Base-by-base conservation (phyloP, 208 protist species). In the Plasmodiophora brassicae region DNA sequence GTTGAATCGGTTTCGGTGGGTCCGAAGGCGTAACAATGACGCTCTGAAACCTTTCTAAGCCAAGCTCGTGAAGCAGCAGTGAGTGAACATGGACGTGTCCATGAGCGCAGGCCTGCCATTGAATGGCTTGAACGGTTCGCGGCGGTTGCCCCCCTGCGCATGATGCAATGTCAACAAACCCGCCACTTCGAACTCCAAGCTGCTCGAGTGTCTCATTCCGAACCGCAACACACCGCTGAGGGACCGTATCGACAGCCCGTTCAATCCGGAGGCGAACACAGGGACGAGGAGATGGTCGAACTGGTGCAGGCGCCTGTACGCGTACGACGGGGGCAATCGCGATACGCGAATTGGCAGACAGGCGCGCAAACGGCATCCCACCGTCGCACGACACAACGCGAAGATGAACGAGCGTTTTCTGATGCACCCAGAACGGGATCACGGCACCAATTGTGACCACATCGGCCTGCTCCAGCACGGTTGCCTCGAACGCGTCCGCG, bases 371-470 rank as follows among this genome's bases (percentile, higher is more conserved):
- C 65, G 41, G 14, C 32, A 57, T 57, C 50, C 14, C 20, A 57
- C 65, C 65, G 41, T 78, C 5, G 65, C 41, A 44, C n/a, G 65
- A 78, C 32, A 78, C 14, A 78, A 78, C 65, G n/a, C 65, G 65
- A 32, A 78, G 10, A 38, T 32, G n/a, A 78, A 78, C 65, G 10
- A 78, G 5, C 32, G 65, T 32, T 38, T 78, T n/a, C 20, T 5
- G 10, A 5, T 78, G 5, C 10, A 78, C 41, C 65, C 65, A 78
- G 14, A 78, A 32, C 5, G 65, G 65, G 20, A 78, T 5, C n/a
- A 5, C 41, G 5, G 20, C 20, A 38, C 65, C 65, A 8, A 32
- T 8, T 78, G 32, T 8, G 10, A 78, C 5, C 32, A 78, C n/a
- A 32, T 78, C 65, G n/a, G 41, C 65, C n/a, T 78, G 65, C 32